Conservation (phyloP, 2,329 filamentous ascomycete genomes). For the Clonostachys byssicola region DNA sequence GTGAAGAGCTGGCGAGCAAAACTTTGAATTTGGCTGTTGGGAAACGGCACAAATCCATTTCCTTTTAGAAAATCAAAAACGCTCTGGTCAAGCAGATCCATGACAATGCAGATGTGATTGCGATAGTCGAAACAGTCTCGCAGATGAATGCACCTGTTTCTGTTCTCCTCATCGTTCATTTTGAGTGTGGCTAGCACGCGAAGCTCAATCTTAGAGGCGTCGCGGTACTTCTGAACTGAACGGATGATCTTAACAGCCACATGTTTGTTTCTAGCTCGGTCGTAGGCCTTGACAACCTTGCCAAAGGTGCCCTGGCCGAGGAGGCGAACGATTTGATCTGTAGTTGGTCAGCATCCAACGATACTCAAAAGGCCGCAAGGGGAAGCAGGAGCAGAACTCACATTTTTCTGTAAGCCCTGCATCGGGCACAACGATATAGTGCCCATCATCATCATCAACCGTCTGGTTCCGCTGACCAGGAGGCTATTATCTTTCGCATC, state of each 20-base stretch:
- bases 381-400: slow-evolving; percentile 41
- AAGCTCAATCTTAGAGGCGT: slow-evolving; percentile 91
- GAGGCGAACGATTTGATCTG: slow-evolving; percentile 84
- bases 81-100: slow-evolving; percentile 81
- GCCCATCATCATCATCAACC: slow-evolving; percentile 93
- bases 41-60: slow-evolving; percentile 93
- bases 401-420: slow-evolving; percentile 84
- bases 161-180: slow-evolving; percentile 85
- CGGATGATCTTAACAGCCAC: slow-evolving; percentile 98
- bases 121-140: slow-evolving; percentile 96
- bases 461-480: slow-evolving; percentile 58
- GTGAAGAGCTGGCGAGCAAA: slow-evolving; percentile 95
- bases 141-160: slow-evolving; percentile 94
- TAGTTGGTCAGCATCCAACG: not conserved
- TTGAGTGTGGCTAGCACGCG: slow-evolving; percentile 88
- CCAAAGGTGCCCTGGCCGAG: slow-evolving; percentile 97
- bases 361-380: not conserved
- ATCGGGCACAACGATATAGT: slow-evolving; percentile 90
- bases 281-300: slow-evolving; percentile 92
- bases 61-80: slow-evolving; percentile 98
- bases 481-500: slow-evolving; percentile 9
- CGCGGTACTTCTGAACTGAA: slow-evolving; percentile 96
- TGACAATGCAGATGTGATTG: slow-evolving; percentile 88
- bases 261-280: slow-evolving; percentile 68
- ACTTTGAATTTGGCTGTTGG: slow-evolving; percentile 95